Evolutionary conservation across 148 eudicot genomes (phyloP).

Genomic region (Vaccinium vitisidaea): DNA sequence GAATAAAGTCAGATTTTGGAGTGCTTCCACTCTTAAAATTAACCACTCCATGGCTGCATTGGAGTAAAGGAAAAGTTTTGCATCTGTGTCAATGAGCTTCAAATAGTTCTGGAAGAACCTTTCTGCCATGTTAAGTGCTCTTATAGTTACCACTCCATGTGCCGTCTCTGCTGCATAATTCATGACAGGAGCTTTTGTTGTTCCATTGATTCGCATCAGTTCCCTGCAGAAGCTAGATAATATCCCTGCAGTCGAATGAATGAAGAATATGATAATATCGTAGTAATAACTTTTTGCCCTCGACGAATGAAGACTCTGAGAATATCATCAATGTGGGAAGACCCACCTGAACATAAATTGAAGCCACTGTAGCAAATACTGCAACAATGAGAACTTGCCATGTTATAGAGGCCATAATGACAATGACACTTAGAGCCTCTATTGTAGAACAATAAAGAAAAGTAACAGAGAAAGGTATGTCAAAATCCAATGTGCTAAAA

Average conservation of each 20-base stretch:
- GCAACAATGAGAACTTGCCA: conserved; percentile 75
- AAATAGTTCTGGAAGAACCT: conserved; percentile 49
- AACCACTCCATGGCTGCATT: conserved; percentile 64
- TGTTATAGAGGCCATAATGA: conserved; percentile 54
- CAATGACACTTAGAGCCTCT: conserved; percentile 39
- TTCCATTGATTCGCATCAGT: conserved; percentile 67
- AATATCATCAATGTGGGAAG: not conserved
- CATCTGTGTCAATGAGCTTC: conserved; percentile 64
- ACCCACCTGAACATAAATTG: conserved; percentile 56
- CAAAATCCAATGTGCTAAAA: conserved; percentile 53
- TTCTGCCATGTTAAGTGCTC: conserved; percentile 54
- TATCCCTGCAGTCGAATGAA: conserved; percentile 36
- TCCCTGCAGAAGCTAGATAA: conserved; percentile 64
- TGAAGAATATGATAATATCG: not conserved
- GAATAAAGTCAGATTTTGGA: conserved; percentile 62
- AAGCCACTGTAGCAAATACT: conserved; percentile 37
- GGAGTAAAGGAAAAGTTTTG: conserved; percentile 55
- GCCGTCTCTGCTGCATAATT: conserved; percentile 62
- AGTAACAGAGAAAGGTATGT: conserved; percentile 40
- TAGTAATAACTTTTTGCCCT: not conserved
- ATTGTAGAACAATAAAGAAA: conserved; percentile 31
- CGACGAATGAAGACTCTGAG: not conserved
- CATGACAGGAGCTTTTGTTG: conserved; percentile 69
- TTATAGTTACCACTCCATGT: conserved; percentile 58
- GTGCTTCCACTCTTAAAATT: conserved; percentile 57